phyloP scores from a whole-genome alignment of 495 filamentous ascomycete species.

The Neurospora sp. region DNA sequence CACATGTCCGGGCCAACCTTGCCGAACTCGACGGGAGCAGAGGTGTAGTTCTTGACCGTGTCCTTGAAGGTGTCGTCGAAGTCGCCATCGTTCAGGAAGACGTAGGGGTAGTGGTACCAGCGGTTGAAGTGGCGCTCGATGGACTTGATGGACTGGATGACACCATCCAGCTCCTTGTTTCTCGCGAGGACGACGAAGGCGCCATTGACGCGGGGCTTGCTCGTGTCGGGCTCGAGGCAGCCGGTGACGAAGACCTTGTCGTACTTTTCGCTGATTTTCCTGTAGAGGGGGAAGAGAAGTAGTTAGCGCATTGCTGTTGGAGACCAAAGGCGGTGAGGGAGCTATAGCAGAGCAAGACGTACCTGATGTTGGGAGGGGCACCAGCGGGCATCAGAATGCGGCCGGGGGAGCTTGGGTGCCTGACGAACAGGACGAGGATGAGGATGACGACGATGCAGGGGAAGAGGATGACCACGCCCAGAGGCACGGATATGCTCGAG shows the following conservation, averaged over 20 bases:
- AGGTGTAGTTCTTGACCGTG: slow-evolving; percentile 82
- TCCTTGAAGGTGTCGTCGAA: slow-evolving; percentile 92
- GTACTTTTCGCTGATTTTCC: slow-evolving; percentile 93
- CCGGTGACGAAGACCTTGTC: slow-evolving; percentile 94
- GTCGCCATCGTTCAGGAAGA: slow-evolving; percentile 96
- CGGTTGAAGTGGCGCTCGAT: slow-evolving; percentile 99
- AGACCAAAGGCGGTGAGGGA: neutral
- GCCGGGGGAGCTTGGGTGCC: slow-evolving; percentile 74
- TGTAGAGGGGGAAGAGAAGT: slow-evolving; percentile 24
- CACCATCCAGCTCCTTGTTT: slow-evolving; percentile 94
- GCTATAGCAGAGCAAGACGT: slow-evolving; percentile 10
- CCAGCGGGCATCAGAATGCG: slow-evolving; percentile 83
- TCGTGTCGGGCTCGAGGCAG: slow-evolving; percentile 64
- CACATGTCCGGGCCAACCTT: slow-evolving; percentile 87
- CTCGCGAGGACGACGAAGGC: slow-evolving; percentile 92
- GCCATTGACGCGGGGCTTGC: slow-evolving; percentile 67
- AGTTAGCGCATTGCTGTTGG: neutral
- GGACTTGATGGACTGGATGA: slow-evolving; percentile 92
- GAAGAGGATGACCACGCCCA: slow-evolving; percentile 88
- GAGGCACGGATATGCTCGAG: slow-evolving; percentile 85
- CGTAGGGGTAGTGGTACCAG: slow-evolving; percentile 98
- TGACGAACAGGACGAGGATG: slow-evolving; percentile 81
- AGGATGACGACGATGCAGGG: slow-evolving; percentile 85
- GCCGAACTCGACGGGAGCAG: slow-evolving; percentile 77
- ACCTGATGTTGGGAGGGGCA: slow-evolving; percentile 87